Conservation (phyloP, 441 rosid genomes). For the Populus hybrid region DNA sequence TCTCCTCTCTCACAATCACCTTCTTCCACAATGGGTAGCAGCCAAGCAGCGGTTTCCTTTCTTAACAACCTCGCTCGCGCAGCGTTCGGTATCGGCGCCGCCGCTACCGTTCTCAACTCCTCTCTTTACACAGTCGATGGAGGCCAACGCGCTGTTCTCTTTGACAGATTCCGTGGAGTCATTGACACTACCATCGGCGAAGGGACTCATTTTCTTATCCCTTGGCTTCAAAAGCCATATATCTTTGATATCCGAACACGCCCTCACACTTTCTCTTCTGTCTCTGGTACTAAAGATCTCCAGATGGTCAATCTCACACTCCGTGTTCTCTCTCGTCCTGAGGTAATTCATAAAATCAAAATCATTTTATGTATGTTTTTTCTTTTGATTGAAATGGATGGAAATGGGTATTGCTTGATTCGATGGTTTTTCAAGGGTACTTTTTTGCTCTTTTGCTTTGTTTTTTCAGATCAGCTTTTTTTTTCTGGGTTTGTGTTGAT, state of each 20-base stretch:
- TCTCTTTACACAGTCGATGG: conserved; percentile 94
- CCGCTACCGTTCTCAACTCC: conserved; percentile 52
- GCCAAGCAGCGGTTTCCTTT: conserved; percentile 63
- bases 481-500: background rate
- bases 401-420: background rate
- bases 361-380: no score
- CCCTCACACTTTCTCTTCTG: conserved; percentile 90
- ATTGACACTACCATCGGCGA: conserved; percentile 73
- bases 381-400: background rate
- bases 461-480: background rate
- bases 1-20: conserved; percentile 3
- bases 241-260: conserved; percentile 85
- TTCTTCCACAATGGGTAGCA: conserved; percentile 57
- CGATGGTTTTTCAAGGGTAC: background rate
- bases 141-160: conserved; percentile 85
- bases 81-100: conserved; percentile 77
- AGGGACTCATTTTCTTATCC: conserved; percentile 88
- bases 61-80: conserved; percentile 60
- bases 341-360: conserved; percentile 36
- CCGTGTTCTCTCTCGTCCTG: conserved; percentile 93
- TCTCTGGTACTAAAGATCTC: conserved; percentile 95
- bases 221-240: conserved; percentile 82
- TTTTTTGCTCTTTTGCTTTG: no score
- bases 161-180: conserved; percentile 86
- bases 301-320: conserved; percentile 99